Percentiles rank a stretch among this genome's conserved stretches.
Conservation (phyloP, 495 filamentous ascomycete species). For the Aspergillus wentii region DNA sequence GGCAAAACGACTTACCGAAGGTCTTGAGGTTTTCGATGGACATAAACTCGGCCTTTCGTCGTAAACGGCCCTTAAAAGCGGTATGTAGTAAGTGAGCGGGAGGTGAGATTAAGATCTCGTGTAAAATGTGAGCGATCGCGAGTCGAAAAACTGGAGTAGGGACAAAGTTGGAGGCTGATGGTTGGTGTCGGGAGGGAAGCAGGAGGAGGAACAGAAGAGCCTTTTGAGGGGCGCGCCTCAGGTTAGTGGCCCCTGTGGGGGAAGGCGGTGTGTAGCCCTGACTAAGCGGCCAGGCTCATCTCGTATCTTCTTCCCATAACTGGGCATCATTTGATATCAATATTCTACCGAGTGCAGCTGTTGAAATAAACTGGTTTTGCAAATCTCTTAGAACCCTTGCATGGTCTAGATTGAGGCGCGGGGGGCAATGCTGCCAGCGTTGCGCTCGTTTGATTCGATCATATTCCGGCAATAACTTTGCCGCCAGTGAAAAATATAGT, state of each 20-base stretch:
- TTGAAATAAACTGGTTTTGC: no score
- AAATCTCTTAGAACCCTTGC: no score
- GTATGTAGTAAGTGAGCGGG: conserved; percentile 27
- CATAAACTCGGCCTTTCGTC: conserved; percentile 77
- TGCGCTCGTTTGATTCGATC: no score
- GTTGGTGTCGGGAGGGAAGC: conserved; percentile 20
- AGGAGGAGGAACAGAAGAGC: conserved; percentile 31
- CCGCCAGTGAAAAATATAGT: no score
- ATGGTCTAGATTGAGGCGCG: no score
- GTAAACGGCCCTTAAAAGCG: conserved; percentile 41
- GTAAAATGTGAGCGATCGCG: conserved; percentile 20
- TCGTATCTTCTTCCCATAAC: no score
- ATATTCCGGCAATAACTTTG: no score
- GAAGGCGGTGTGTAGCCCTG: conserved; percentile 34
- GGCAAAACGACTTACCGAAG: conserved; percentile 71
- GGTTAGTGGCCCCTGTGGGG: conserved; percentile 22
- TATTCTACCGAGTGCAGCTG: no score
- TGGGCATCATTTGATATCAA: no score
- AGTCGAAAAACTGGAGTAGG: conserved; percentile 11
- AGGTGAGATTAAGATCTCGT: conserved; percentile 37
- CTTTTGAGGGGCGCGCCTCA: conserved; percentile 33
- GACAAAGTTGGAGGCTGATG: conserved; percentile 13
- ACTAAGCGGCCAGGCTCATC: conserved; percentile 16
- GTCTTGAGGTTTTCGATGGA: conserved; percentile 99
- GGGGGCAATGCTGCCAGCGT: no score